A percentile compares a stretch with the other conserved stretches of the same genome.
Conservation (phyloP, 2,329 filamentous ascomycete species). For the Metarhizium rileyi region DNA sequence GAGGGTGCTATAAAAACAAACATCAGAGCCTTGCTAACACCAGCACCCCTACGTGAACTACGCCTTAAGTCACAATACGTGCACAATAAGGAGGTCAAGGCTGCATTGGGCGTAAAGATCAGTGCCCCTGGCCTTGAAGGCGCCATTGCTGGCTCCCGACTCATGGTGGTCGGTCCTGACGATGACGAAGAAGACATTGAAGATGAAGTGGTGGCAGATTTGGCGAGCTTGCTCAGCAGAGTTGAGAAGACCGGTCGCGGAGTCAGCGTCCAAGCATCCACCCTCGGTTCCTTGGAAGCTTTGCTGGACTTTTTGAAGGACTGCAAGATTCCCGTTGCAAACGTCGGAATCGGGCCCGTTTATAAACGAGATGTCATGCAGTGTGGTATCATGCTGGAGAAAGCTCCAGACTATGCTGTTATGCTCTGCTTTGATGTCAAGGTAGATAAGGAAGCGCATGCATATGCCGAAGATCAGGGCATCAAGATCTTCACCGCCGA, state of each 20-base stretch:
- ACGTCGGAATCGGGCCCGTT: conserved; percentile 94
- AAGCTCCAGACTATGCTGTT: conserved; percentile 88
- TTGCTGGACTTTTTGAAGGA: conserved; percentile 91
- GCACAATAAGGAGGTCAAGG: conserved; percentile 99
- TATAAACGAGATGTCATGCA: conserved; percentile 97
- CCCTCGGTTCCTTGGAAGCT: conserved; percentile 91
- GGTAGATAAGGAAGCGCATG: conserved; percentile 90
- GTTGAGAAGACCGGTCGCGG: conserved; percentile 88
- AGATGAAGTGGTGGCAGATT: conserved; percentile 92
- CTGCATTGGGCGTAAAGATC: conserved; percentile 97
- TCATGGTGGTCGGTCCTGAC: conserved; percentile 87
- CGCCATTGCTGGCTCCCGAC: conserved; percentile 89
- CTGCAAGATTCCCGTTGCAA: conserved; percentile 94
- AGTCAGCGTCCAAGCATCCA: conserved; percentile 95
- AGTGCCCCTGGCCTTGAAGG: conserved; percentile 90
- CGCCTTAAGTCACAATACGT: conserved; percentile 95
- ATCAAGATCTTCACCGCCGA: conserved; percentile 98
- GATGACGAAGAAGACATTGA: conserved; percentile 96
- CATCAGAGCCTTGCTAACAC: conserved; percentile 86
- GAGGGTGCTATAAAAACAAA: conserved; percentile 94
- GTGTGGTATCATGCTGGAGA: conserved; percentile 93
- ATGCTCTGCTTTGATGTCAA: conserved; percentile 99
- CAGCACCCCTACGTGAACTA: conserved; percentile 84
- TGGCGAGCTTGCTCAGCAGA: conserved; percentile 81
- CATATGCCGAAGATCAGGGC: conserved; percentile 85